phyloP scores from a whole-genome alignment of 441 rosid genomes.

The Pelargonium citronellum region DNA sequence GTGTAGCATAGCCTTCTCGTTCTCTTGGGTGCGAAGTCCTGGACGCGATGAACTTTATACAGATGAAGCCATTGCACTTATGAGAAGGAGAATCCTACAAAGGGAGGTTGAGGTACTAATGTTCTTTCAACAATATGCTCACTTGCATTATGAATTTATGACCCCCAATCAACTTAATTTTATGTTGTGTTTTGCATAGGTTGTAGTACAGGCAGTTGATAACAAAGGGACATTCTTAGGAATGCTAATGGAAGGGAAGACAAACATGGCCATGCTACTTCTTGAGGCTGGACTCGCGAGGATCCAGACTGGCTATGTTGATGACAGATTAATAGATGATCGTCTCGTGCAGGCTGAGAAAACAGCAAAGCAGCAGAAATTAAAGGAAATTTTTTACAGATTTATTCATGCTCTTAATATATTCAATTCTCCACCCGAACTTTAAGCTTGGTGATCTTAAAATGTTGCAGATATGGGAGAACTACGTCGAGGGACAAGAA shows the following conservation, averaged over 20 bases:
- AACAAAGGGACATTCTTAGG: constrained; percentile 1
- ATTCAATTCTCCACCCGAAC: background rate
- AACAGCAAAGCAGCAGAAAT: background rate
- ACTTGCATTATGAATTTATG: too few species aligned
- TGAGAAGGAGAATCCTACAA: background rate
- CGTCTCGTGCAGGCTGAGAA: background rate
- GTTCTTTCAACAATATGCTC: too few species aligned
- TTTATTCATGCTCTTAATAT: background rate
- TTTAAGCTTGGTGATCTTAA: background rate
- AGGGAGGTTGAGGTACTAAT: background rate
- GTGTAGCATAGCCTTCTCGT: background rate
- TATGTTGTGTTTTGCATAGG: background rate
- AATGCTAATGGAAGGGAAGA: background rate
- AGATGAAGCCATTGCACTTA: background rate
- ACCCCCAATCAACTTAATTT: too few species aligned
- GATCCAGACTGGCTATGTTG: background rate
- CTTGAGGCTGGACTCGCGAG: background rate
- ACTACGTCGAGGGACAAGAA: background rate
- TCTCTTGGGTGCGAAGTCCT: background rate
- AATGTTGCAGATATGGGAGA: constrained; percentile 5
- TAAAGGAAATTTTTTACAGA: background rate
- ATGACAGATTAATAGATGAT: background rate
- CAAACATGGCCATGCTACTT: background rate
- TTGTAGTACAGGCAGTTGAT: background rate
- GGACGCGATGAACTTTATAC: background rate